Conservation (phyloP, 495 filamentous ascomycete species). For the Penicillium waksmanii region DNA sequence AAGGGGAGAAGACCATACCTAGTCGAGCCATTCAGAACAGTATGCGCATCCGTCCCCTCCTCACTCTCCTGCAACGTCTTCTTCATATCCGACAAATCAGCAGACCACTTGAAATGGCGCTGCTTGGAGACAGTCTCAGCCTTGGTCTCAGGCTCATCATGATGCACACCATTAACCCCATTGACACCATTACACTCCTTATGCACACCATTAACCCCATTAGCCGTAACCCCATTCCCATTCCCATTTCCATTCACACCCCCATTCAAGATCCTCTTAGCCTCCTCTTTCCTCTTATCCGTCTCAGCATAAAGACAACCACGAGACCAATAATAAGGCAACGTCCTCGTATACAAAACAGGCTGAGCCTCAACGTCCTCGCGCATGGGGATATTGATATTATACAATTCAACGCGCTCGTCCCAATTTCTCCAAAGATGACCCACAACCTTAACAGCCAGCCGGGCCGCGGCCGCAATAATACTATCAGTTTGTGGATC, state of each 20-base stretch:
- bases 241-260: background rate
- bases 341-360: conserved; percentile 73
- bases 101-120: conserved; percentile 47
- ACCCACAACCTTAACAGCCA: conserved; percentile 74
- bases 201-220: conserved; percentile 17
- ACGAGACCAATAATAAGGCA: conserved; percentile 85
- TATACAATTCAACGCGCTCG: conserved; percentile 78
- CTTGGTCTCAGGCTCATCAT: conserved; percentile 39
- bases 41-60: conserved; percentile 93
- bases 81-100: conserved; percentile 53
- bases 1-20: conserved; percentile 34
- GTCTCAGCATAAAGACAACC: conserved; percentile 79
- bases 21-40: conserved; percentile 71
- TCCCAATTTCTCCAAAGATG: conserved; percentile 75
- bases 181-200: conserved; percentile 51
- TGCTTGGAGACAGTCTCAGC: conserved; percentile 22
- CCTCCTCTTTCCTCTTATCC: background rate
- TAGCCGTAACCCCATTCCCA: conserved; percentile 8
- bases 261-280: conserved; percentile 3
- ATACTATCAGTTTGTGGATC: conserved; percentile 71
- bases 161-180: conserved; percentile 15
- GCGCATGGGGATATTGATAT: conserved; percentile 81
- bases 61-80: conserved; percentile 48
- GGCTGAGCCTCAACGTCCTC: conserved; percentile 61
- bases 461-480: conserved; percentile 68